phyloP scores from a whole-genome alignment of 768 basidiomycete genomes.

The Collybia sp. region DNA sequence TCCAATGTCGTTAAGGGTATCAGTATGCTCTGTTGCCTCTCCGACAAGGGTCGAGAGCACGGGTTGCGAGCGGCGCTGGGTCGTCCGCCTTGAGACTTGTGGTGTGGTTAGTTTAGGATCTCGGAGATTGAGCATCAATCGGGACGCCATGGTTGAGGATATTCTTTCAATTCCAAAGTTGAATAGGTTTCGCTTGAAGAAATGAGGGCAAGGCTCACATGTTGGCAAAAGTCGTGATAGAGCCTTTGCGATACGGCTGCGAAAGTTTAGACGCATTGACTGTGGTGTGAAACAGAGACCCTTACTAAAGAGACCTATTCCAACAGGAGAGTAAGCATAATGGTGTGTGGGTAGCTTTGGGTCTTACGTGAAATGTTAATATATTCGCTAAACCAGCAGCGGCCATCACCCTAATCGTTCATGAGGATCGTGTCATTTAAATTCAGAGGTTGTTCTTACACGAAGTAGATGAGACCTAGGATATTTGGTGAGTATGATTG shows the following conservation, averaged over 20 bases:
- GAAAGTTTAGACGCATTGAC: not conserved
- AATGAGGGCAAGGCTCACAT: conserved; percentile 6
- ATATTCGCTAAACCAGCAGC: conserved; percentile 13
- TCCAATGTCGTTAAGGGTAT: not conserved
- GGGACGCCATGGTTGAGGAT: conserved; percentile 24
- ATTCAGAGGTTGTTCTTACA: conserved; percentile 14
- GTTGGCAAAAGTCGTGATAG: conserved; percentile 17
- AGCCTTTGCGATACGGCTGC: conserved; percentile 15
- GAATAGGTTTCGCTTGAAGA: not conserved
- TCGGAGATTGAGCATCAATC: conserved; percentile 27
- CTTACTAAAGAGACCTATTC: not conserved
- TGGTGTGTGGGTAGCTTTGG: not conserved
- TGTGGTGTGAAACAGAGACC: not conserved
- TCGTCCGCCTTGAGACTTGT: not conserved
- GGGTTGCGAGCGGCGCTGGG: conserved; percentile 6
- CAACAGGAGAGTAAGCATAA: too few relatives aligned
- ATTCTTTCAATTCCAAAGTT: conserved; percentile 9
- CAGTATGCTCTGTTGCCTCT: too few relatives aligned
- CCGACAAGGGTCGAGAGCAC: conserved; percentile 12
- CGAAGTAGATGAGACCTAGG: conserved; percentile 37
- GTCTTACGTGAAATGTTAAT: conserved; percentile 16
- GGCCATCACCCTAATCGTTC: conserved; percentile 15
- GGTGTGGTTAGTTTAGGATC: conserved; percentile 16
- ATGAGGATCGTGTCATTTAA: not conserved
- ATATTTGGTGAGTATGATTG: too few relatives aligned